phyloP scores from a whole-genome alignment of 108 stramenopile genomes.

The Aurantiochytrium sp. region DNA sequence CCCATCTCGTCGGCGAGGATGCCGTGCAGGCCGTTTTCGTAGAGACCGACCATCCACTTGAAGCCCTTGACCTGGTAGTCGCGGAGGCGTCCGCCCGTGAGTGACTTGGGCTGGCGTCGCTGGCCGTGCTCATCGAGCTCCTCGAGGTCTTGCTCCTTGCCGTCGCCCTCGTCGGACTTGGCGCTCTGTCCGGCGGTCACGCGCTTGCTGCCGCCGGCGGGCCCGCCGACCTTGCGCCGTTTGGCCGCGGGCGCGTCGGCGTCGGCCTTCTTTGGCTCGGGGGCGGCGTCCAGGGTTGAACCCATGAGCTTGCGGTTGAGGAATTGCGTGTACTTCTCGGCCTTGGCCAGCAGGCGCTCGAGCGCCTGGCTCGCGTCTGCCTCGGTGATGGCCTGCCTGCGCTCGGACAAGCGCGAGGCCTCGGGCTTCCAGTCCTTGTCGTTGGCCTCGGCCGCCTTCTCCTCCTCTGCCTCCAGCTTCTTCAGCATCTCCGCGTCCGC shows the following conservation, averaged over 20 bases:
- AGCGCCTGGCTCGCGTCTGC: conserved; percentile 19
- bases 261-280: neutral
- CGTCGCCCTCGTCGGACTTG: neutral
- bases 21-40: conserved; percentile 93
- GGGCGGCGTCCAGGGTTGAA: neutral
- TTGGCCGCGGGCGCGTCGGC: neutral
- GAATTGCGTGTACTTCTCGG: conserved; percentile 40
- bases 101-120: conserved; percentile 38
- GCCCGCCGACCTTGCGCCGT: neutral
- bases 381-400: neutral
- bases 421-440: neutral
- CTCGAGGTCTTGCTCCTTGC: neutral
- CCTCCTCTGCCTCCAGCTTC: conserved; percentile 21
- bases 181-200: neutral
- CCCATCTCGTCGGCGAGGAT: conserved; percentile 98
- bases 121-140: neutral
- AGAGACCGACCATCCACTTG: conserved; percentile 86
- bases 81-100: conserved; percentile 49
- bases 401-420: neutral
- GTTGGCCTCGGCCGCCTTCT: neutral
- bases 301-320: conserved; percentile 33
- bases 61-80: conserved; percentile 67
- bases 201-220: neutral
- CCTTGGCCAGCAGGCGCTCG: conserved; percentile 40
- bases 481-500: neutral